These are phyloP conservation scores for Monosporascus sp. DNA, from an alignment of 2,329 filamentous ascomycete genomes.

Conservation along the genomic window DNA sequence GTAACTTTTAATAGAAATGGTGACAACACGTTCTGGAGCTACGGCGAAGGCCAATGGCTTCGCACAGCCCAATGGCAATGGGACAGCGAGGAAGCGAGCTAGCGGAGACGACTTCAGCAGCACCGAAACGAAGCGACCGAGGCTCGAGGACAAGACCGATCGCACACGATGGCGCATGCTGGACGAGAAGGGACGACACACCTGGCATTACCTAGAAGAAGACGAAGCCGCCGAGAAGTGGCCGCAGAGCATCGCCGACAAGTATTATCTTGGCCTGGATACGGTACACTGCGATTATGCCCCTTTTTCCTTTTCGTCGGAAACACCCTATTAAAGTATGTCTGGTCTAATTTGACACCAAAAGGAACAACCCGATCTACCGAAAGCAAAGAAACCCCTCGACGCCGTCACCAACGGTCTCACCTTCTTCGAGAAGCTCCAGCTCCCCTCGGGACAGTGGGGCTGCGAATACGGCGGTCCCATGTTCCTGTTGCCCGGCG, in stretches of 20 bases:
- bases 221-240: constrained; percentile 65
- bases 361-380: constrained; percentile 70
- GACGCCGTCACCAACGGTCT: constrained; percentile 79
- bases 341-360: constrained; percentile 1
- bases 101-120: constrained; percentile 31
- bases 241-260: constrained; percentile 87
- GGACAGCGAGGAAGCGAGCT: constrained; percentile 33
- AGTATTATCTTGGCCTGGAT: constrained; percentile 76
- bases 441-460: constrained; percentile 88
- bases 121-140: constrained; percentile 35
- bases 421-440: constrained; percentile 82
- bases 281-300: constrained; percentile 47
- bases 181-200: constrained; percentile 79
- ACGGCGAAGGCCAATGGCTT: background rate
- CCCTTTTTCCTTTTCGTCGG: background rate
- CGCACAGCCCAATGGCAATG: constrained; percentile 16
- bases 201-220: constrained; percentile 87
- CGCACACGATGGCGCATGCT: constrained; percentile 76
- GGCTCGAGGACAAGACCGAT: constrained; percentile 62
- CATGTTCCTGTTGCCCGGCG: constrained; percentile 86
- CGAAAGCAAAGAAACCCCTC: constrained; percentile 64
- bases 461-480: constrained; percentile 96
- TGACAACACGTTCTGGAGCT: constrained; percentile 13
- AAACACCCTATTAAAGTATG: background rate
- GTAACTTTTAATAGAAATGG: constrained; percentile 6